These are phyloP conservation scores for Coniochaeta sp. DNA, from an alignment of 2,329 filamentous ascomycete species.

Conservation along the genomic window DNA sequence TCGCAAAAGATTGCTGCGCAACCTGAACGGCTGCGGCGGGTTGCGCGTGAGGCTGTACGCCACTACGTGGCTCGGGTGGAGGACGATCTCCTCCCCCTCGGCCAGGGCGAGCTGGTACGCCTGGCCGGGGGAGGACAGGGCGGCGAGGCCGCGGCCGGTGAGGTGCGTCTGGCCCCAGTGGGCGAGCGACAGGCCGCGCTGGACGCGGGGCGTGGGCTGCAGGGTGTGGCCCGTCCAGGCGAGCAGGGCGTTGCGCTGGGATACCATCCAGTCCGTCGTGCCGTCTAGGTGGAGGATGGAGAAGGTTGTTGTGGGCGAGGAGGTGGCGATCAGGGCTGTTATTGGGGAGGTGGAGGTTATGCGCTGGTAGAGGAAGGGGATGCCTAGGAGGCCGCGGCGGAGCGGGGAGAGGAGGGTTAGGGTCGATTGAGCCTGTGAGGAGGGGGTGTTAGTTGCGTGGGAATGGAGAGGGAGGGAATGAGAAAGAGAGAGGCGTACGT, in stretches of 20 bases:
- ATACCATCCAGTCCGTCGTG: constrained; percentile 89
- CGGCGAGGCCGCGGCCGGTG: constrained; percentile 80
- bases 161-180: constrained; percentile 90
- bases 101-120: constrained; percentile 79
- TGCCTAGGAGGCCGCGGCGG: constrained; percentile 69
- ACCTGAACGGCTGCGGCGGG: constrained; percentile 75
- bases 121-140: constrained; percentile 79
- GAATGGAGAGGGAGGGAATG: neutral
- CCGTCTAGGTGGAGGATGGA: constrained; percentile 86
- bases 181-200: constrained; percentile 65
- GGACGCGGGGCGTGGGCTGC: constrained; percentile 66
- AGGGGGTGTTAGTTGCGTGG: neutral
- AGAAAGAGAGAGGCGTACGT: constrained; percentile 44
- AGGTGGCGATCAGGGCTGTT: constrained; percentile 82
- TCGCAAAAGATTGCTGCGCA: constrained; percentile 68
- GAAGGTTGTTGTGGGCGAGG: constrained; percentile 79
- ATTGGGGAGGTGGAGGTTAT: constrained; percentile 82
- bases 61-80: constrained; percentile 84
- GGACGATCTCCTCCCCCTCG: constrained; percentile 82
- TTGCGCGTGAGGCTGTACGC: constrained; percentile 76
- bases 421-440: constrained; percentile 72
- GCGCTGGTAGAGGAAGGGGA: constrained; percentile 92
- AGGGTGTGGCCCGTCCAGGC: constrained; percentile 95
- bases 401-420: constrained; percentile 82
- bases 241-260: constrained; percentile 80